Percentiles rank a stretch among this genome's conserved stretches.
phyloP scores from a whole-genome alignment of 129 eudicot genomes.

The Erigeron canadensis region DNA sequence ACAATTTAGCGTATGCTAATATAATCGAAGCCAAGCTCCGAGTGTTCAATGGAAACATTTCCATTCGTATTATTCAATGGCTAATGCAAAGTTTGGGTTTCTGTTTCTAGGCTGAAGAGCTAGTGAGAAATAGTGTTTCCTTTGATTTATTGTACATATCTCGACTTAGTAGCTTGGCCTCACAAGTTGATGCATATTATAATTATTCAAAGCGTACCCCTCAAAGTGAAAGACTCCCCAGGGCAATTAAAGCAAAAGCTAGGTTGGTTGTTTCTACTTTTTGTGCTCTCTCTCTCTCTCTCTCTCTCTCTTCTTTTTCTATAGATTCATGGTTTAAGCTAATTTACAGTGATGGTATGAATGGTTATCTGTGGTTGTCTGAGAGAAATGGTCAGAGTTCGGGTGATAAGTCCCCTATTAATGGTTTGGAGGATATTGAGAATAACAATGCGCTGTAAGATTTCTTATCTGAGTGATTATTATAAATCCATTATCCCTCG shows the following conservation, averaged over 20 bases:
- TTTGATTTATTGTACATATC: slow-evolving; percentile 71
- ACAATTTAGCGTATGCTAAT: background rate
- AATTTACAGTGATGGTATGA: slow-evolving; percentile 79
- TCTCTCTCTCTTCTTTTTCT: background rate
- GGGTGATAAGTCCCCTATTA: slow-evolving; percentile 70
- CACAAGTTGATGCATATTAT: slow-evolving; percentile 53
- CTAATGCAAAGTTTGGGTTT: slow-evolving; percentile 12
- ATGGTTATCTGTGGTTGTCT: slow-evolving; percentile 72
- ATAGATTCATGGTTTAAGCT: background rate
- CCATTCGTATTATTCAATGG: background rate
- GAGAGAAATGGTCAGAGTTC: slow-evolving; percentile 72
- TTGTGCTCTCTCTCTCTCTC: background rate
- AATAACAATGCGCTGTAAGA: slow-evolving; percentile 74
- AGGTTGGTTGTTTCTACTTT: slow-evolving; percentile 51
- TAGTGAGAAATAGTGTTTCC: slow-evolving; percentile 68
- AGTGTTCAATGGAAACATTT: background rate
- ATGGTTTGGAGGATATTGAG: slow-evolving; percentile 58
- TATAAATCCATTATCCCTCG: background rate
- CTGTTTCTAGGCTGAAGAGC: slow-evolving; percentile 73
- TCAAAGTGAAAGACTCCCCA: slow-evolving; percentile 39
- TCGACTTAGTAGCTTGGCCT: slow-evolving; percentile 60
- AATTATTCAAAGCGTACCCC: slow-evolving; percentile 38
- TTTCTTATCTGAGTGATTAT: slow-evolving; percentile 7
- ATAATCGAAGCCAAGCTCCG: background rate
- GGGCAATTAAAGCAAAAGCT: slow-evolving; percentile 55